phyloP scores from a whole-genome alignment of 257 asterid species.

The Osmanthus fragrans region DNA sequence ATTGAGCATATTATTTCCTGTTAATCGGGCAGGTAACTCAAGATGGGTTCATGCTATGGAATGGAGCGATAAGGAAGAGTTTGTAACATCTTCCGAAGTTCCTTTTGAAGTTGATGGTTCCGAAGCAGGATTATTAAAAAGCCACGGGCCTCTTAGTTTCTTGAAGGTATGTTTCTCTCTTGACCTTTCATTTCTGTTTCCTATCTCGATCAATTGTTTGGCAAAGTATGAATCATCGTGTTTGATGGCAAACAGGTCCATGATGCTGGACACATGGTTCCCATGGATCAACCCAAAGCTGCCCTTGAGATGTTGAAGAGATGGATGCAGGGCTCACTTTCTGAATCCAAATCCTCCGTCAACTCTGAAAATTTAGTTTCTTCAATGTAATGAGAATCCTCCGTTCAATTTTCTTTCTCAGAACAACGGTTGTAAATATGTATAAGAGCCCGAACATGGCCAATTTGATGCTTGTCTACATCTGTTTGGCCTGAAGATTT shows the following conservation, averaged over 20 bases:
- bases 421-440: conserved; percentile 26
- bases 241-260: conserved; percentile 53
- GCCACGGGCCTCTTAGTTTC: conserved; percentile 83
- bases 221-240: neutral
- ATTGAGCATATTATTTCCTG: neutral
- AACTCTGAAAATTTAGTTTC: neutral
- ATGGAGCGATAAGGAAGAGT: conserved; percentile 84
- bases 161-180: conserved; percentile 57
- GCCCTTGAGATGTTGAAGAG: conserved; percentile 81
- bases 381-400: neutral
- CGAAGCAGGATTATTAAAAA: conserved; percentile 74
- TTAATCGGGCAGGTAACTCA: conserved; percentile 63
- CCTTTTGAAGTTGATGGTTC: conserved; percentile 71
- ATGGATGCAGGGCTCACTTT: conserved; percentile 79
- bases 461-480: neutral
- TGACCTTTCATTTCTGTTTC: neutral
- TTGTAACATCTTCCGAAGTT: conserved; percentile 55
- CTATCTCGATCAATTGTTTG: neutral
- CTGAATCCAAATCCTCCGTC: conserved; percentile 14
- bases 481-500: neutral
- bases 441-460: neutral
- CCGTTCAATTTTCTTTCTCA: conserved; percentile 15
- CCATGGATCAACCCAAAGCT: conserved; percentile 95
- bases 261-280: conserved; percentile 98
- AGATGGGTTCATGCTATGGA: conserved; percentile 98